Base-by-base conservation (phyloP, 495 filamentous ascomycete genomes). In the Darksidea phi region DNA sequence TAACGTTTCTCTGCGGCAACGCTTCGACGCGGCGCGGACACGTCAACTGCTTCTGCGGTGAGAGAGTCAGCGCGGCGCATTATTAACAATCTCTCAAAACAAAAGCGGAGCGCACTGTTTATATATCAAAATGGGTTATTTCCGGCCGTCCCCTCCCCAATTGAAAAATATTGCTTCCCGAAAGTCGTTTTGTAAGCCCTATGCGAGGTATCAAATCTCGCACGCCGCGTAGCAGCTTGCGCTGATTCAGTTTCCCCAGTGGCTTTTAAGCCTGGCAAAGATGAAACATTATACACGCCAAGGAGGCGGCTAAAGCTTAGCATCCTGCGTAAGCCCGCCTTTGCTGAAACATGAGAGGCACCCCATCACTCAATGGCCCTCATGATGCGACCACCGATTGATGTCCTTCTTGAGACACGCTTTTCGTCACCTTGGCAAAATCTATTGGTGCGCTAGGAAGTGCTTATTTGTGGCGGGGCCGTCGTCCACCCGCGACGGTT, bases 221-320 rank as follows among this genome's bases (percentile, higher is more conserved):
- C 41, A 43, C 13, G 41, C 41, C 18, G 13, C 18, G 15, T 15
- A 59, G 36, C 17, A 17, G 18, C 15, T 36, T 37, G 53, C 17
- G 53, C 53, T 46, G 3, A 3, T 20, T 43, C 18, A 28, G 5
- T 23, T 23, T 20, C n/a, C 11, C 36, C 2, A 26, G 2, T 26
- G 42, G 26, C 15, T 48, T 17, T 36, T 24, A 47, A 46, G 42
- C 41, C 18, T 18, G 12, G 23, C 48, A 10, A 26, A 11, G 42
- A 51, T 62, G 59, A 62, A 62, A 62, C 59, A 48, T 21, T n/a
- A 25, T 36, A 45, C 42, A 56, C 12, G 59, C 59, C 59, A 62
- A 62, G 59, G 24, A 43, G 32, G n/a, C n/a, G 13, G 17, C 46
- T 12, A 61, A 61, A 61, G 58, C 58, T 61, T 61, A 49, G 59